These are phyloP conservation scores for Lumnitzera racemosa DNA, from an alignment of 345 rosid genomes.

Conservation along the genomic window DNA sequence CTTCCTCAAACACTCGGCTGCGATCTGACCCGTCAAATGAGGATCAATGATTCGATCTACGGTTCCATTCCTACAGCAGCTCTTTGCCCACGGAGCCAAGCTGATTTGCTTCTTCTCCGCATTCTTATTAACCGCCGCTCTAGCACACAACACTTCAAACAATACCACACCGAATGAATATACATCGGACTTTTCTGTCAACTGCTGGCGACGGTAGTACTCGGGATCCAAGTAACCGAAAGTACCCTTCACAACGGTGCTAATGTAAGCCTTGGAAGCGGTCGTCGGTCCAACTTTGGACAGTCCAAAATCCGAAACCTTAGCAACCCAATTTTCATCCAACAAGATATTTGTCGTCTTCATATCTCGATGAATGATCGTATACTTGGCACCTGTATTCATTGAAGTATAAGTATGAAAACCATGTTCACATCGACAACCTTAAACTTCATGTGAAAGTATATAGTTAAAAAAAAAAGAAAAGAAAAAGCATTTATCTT, in stretches of 20 bases:
- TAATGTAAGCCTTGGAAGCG: constrained; percentile 7
- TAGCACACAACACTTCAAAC: constrained; percentile 22
- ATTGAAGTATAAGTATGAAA: constrained; percentile 8
- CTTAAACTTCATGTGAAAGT: not conserved
- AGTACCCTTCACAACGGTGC: constrained; percentile 18
- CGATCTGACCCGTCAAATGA: constrained; percentile 9
- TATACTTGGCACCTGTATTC: constrained; percentile 12
- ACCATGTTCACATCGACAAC: not conserved
- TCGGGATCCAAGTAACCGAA: constrained; percentile 26
- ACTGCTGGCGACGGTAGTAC: constrained; percentile 9
- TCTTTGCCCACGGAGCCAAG: constrained; percentile 15
- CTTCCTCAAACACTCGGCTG: constrained; percentile 15
- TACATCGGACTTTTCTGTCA: constrained; percentile 24
- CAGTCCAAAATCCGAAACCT: constrained; percentile 20
- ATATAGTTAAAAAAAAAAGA: constrained; percentile 4
- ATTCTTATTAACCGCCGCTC: not conserved
- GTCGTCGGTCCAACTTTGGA: constrained; percentile 18
- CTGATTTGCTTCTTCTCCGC: constrained; percentile 5
- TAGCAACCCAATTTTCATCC: constrained; percentile 17
- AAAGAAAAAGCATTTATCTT: too few species aligned
- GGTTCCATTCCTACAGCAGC: constrained; percentile 5
- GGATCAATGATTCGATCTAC: constrained; percentile 16
- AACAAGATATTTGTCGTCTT: constrained; percentile 19
- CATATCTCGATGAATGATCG: constrained; percentile 23
- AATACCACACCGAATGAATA: constrained; percentile 29